A percentile compares a stretch with the other conserved stretches of the same genome.
Conservation (phyloP, 2,329 filamentous ascomycete species). For the Cytospora leucostoma region DNA sequence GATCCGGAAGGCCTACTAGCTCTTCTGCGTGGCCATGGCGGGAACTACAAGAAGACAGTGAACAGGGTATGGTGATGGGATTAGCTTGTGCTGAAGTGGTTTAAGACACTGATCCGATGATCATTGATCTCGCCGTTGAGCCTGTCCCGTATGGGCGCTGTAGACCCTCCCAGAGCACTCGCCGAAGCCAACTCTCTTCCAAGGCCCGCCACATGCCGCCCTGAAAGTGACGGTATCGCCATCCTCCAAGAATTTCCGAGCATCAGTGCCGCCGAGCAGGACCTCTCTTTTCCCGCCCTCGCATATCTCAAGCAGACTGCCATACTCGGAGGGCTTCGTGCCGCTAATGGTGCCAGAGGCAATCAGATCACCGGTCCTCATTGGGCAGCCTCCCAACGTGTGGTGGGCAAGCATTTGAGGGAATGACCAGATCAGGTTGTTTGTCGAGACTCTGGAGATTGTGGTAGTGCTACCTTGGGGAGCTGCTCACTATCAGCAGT, state of each 20-base stretch:
- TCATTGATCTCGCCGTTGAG: not conserved
- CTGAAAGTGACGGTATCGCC: constrained; percentile 47
- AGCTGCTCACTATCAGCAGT: constrained; percentile 27
- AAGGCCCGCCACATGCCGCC: constrained; percentile 40
- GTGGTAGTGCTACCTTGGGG: constrained; percentile 54
- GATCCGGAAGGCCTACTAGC: too few species aligned
- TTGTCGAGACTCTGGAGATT: constrained; percentile 62
- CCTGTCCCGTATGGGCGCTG: not conserved
- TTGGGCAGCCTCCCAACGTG: constrained; percentile 71
- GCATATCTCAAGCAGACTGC: constrained; percentile 49
- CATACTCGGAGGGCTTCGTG: constrained; percentile 39
- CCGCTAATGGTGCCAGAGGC: constrained; percentile 75
- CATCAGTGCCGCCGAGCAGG: constrained; percentile 42
- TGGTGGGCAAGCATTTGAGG: constrained; percentile 83
- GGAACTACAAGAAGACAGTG: too few species aligned
- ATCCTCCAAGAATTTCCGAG: constrained; percentile 47
- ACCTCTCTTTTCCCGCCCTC: constrained; percentile 48
- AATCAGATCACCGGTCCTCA: constrained; percentile 73
- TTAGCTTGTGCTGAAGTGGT: too few species aligned
- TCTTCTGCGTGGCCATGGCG: too few species aligned
- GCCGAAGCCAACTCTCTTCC: constrained; percentile 47
- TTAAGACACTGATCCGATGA: not conserved
- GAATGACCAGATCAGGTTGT: constrained; percentile 78
- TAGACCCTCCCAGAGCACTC: constrained; percentile 43
- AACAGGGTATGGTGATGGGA: too few species aligned